Percentiles rank a stretch among this genome's conserved stretches.
Evolutionary conservation across 805 yeast genomes (phyloP).

Genomic region (Schwanniomyces polymorphus): DNA sequence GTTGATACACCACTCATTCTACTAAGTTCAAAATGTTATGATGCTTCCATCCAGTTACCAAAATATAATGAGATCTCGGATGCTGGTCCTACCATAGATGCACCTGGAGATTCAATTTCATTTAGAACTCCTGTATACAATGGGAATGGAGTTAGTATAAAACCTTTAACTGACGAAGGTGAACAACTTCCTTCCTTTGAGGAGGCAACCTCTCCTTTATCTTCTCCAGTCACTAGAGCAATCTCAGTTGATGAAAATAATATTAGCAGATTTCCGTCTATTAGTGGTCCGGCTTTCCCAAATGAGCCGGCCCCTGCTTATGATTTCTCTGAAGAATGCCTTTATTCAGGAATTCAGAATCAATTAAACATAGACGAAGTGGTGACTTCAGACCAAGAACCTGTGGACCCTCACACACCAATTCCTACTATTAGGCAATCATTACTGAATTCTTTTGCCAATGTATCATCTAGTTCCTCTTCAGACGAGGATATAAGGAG

Average conservation of each 20-base stretch:
- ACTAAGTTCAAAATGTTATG: constrained; percentile 42
- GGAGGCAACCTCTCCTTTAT: constrained; percentile 57
- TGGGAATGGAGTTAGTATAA: constrained; percentile 29
- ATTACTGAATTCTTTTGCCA: constrained; percentile 32
- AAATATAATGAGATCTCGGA: constrained; percentile 28
- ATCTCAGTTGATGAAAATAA: constrained; percentile 39
- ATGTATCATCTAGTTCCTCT: constrained; percentile 8
- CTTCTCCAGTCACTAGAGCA: constrained; percentile 37
- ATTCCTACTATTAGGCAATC: constrained; percentile 27
- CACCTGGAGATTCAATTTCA: constrained; percentile 16
- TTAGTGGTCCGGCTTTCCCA: constrained; percentile 14
- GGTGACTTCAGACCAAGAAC: constrained; percentile 12
- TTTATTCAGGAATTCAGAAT: neutral
- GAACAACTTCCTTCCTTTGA: constrained; percentile 61
- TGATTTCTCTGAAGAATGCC: constrained; percentile 12
- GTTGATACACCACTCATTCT: constrained; percentile 72
- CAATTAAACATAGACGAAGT: constrained; percentile 27
- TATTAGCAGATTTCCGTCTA: constrained; percentile 34
- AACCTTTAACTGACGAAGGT: constrained; percentile 18
- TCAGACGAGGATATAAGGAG: neutral
- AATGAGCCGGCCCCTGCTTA: constrained; percentile 35
- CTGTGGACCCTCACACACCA: constrained; percentile 6
- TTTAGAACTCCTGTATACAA: constrained; percentile 41
- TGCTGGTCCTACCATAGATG: neutral
- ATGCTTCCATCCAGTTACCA: constrained; percentile 41